Base-by-base conservation (phyloP, 2,329 filamentous ascomycete species). In the Clonostachys rhizophaga region DNA sequence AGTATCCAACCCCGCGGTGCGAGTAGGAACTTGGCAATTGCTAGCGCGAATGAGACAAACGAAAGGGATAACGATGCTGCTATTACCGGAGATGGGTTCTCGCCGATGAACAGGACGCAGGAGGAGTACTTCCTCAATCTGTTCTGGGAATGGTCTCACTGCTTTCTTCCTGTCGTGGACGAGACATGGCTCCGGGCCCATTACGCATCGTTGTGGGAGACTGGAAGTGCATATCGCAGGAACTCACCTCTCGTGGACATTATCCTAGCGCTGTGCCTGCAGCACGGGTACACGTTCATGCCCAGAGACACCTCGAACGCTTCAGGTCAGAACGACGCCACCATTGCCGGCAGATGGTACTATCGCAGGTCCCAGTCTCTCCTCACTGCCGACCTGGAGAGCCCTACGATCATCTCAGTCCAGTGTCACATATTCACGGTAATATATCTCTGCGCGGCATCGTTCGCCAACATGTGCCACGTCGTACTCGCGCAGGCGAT, bases 191-290 rank as follows among this genome's bases (percentile, higher is more conserved):
- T 50, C 24, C 42, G 49, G 17, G 40, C 43, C 6, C 49, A 47
- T 30, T 50, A 50, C 24, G 43, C 36, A 12, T 44, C 49, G 9
- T 41, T 50, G 30, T 50, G 49, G 49, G 42, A 47, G n/a, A 34
- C 45, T 9, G 33, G 41, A 5, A 50, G 34, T 17, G 18, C 42
- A 14, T 34, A 47, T 10, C 63, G 75, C 7, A 67, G 67, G 46
- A 62, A 68, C 3, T 79, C 75, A 4, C 67, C 76, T 2, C 61
- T 79, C 1, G 71, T 75, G 1, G 76, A 79, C 48, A 77, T 79
- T 20, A 58, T 78, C 34, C 55, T 79, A 14, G 76, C 76, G 0
- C 47, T 79, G 10, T 74, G 71, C 50, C 72, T 79, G 63, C 75
- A 79, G 55, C 70, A 71, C 37, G 67, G 68, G 41, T 58, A 59